Conservation (phyloP, 2,329 filamentous ascomycete species). For the Claviceps cyperi region DNA sequence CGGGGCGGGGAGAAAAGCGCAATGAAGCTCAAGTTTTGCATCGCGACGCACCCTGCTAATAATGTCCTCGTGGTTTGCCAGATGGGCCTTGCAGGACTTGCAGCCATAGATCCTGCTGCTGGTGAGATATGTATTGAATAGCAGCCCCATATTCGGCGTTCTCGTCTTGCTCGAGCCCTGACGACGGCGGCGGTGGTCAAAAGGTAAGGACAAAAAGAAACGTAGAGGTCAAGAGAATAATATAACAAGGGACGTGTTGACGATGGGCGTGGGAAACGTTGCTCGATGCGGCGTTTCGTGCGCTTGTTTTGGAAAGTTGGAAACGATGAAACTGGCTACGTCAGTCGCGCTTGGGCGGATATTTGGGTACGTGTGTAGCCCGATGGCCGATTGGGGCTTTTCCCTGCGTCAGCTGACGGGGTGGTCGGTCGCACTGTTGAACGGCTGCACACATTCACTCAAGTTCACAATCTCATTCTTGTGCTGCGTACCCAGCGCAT, state of each 20-base stretch:
- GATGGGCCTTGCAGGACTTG: conserved; percentile 89
- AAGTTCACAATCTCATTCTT: too few species aligned
- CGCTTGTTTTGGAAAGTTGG: not conserved
- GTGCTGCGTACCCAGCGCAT: too few species aligned
- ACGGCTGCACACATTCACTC: not conserved
- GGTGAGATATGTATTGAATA: conserved; percentile 84
- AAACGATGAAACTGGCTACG: not conserved
- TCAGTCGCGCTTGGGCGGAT: not conserved
- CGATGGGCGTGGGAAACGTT: not conserved
- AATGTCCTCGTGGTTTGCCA: conserved; percentile 91
- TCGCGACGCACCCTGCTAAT: conserved; percentile 61
- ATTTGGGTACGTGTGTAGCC: not conserved
- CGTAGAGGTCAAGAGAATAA: not conserved
- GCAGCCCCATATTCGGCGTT: conserved; percentile 54
- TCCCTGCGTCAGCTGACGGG: not conserved
- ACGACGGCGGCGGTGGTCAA: not conserved
- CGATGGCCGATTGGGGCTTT: not conserved
- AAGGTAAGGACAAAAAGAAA: not conserved
- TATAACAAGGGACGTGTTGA: not conserved
- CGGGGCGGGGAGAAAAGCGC: not conserved
- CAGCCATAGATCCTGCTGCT: conserved; percentile 81
- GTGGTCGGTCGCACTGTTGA: not conserved
- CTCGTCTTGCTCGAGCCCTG: not conserved
- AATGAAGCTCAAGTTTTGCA: not conserved
- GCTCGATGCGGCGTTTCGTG: not conserved